phyloP scores from a whole-genome alignment of 2,329 filamentous ascomycete species.

The Colletotrichum coccodes region DNA sequence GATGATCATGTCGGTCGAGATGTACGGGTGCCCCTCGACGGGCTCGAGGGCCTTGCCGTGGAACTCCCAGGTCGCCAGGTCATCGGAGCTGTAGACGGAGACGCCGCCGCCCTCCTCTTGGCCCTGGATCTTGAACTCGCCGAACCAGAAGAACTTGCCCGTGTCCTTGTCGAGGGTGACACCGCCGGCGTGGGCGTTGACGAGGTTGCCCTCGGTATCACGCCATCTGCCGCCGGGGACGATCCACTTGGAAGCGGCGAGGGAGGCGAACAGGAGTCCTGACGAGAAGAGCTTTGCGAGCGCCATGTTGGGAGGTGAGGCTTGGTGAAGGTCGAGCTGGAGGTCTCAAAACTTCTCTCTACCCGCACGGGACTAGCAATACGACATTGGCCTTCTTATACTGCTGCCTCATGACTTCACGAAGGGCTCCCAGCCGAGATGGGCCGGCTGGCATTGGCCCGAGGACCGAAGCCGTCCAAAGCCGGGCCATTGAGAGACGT shows the following conservation, averaged over 20 bases:
- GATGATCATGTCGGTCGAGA: slow-evolving; percentile 66
- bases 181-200: slow-evolving; percentile 71
- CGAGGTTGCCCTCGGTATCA: slow-evolving; percentile 67
- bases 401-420: slow-evolving; percentile 4
- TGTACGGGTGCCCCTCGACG: slow-evolving; percentile 63
- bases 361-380: neutral
- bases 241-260: slow-evolving; percentile 61
- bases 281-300: slow-evolving; percentile 27
- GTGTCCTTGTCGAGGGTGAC: slow-evolving; percentile 61
- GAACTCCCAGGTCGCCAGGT: slow-evolving; percentile 67
- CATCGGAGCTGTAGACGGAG: slow-evolving; percentile 69
- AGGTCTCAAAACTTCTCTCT: neutral
- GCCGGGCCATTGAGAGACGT: slow-evolving; percentile 29
- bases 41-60: slow-evolving; percentile 68
- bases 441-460: slow-evolving; percentile 24
- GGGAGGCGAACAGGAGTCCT: slow-evolving; percentile 30
- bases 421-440: neutral
- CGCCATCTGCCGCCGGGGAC: slow-evolving; percentile 70
- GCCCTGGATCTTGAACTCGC: slow-evolving; percentile 68
- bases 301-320: slow-evolving; percentile 12
- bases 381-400: slow-evolving; percentile 13
- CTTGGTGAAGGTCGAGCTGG: neutral
- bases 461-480: slow-evolving; percentile 15
- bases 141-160: slow-evolving; percentile 69
- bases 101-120: slow-evolving; percentile 69